Evolutionary conservation across 495 filamentous ascomycete species (phyloP), one percentile per base, ranked within the genome.

Genomic region (Hypoxylon lenormandii): DNA sequence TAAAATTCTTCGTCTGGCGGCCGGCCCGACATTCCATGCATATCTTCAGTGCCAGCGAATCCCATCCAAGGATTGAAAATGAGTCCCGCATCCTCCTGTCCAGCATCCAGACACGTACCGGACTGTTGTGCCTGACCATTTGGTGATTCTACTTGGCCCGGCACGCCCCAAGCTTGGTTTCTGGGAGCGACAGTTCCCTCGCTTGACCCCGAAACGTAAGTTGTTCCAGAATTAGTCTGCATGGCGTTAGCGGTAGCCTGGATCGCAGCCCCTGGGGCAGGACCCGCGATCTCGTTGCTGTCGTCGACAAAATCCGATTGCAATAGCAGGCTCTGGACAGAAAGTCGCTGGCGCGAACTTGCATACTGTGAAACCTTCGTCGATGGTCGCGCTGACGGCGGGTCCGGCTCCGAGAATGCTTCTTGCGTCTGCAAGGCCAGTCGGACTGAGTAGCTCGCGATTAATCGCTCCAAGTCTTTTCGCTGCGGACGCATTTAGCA

Each of bases 61-160:
- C 72, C 72, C 72, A 74, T 74, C 72, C 72, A 74, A 0, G 72
- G 72, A 33, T 74, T 74, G 60, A 72, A 74, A 38, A 74, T 74
- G 3, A 74, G 56, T 4, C 72, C 68, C 11, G 72, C 72, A 38
- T 69, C 72, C 54, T 74, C 72, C 33, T 64, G 72, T 3, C 63
- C 37, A 4, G 72, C 72, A 21, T 74, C 72, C 2, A 72, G 33
- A 22, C 53, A 64, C 21, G 53, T 15, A 8, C 66, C 30, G 2
- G 60, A 12, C 8, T 53, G 16, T 19, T 53, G 40, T 13, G 43
- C 18, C 15, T 64, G 66, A 4, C 47, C 19, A 21, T 54, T 54
- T n/a, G 11, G 36, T 1, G 19, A 5, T 15, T 45, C 33, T 7
- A 15, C 38, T 15, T 36, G 53, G 8, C 33, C 40, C 8, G 11